Evolutionary conservation across 2,329 filamentous ascomycete species (phyloP).

Genomic region (Alternaria gaisen): DNA sequence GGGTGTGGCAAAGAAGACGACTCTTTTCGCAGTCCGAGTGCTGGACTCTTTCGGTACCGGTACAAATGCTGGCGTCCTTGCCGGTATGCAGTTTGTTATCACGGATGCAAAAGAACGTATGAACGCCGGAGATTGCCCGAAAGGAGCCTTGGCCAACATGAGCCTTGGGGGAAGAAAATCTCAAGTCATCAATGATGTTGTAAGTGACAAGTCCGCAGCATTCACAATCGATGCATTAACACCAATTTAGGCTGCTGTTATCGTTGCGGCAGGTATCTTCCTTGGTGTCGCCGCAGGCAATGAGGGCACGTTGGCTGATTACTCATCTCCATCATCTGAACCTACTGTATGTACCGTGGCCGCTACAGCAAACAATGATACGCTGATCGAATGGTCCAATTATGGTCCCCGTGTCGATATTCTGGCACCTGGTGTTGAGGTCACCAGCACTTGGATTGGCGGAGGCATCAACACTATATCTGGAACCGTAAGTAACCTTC

Average conservation of each 20-base stretch:
- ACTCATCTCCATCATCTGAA: conserved; percentile 47
- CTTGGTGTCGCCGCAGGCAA: conserved; percentile 52
- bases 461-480: conserved; percentile 57
- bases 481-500: conserved; percentile 57
- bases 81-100: conserved; percentile 37
- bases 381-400: conserved; percentile 48
- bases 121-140: conserved; percentile 29
- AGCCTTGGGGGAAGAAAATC: conserved; percentile 45
- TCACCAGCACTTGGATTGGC: conserved; percentile 57
- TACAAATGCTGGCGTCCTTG: conserved; percentile 34
- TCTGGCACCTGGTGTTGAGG: conserved; percentile 49
- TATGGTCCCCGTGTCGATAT: conserved; percentile 48
- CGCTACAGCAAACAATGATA: conserved; percentile 44
- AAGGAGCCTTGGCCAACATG: conserved; percentile 45
- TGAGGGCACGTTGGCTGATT: conserved; percentile 32
- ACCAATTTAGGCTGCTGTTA: conserved; percentile 38
- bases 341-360: conserved; percentile 51
- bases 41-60: conserved; percentile 40
- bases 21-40: conserved; percentile 50
- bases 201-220: conserved; percentile 4
- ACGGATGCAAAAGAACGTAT: conserved; percentile 19
- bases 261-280: conserved; percentile 47
- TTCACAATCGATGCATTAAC: background rate
- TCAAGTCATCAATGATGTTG: conserved; percentile 37
- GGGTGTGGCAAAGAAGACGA: conserved; percentile 48